phyloP scores from a whole-genome alignment of 2,329 filamentous ascomycete genomes.

The Pseudophaeomoniella oleicola region DNA sequence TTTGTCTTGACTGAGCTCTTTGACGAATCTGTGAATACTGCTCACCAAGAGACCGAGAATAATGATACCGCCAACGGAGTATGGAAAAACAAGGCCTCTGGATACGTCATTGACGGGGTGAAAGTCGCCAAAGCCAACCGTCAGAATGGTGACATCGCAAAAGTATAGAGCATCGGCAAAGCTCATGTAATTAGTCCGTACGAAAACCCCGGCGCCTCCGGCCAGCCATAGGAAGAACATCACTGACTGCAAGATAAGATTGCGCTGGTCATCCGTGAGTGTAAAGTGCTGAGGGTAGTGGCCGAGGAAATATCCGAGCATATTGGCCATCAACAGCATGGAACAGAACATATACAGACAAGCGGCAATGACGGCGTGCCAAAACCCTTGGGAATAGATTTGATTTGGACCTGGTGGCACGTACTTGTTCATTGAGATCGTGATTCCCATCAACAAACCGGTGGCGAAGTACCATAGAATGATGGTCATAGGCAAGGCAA shows the following conservation, averaged over 20 bases:
- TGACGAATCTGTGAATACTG: constrained; percentile 56
- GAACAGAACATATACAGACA: constrained; percentile 67
- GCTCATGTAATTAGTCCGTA: constrained; percentile 54
- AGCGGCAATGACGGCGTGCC: constrained; percentile 70
- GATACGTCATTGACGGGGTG: constrained; percentile 41
- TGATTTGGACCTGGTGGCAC: constrained; percentile 34
- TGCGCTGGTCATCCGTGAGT: constrained; percentile 67
- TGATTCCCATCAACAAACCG: constrained; percentile 49
- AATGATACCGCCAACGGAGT: constrained; percentile 68
- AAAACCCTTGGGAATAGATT: constrained; percentile 67
- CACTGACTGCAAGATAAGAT: constrained; percentile 82
- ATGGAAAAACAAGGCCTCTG: constrained; percentile 65
- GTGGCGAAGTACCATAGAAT: constrained; percentile 57
- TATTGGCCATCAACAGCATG: constrained; percentile 62
- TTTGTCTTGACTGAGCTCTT: constrained; percentile 46
- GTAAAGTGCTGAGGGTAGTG: constrained; percentile 68
- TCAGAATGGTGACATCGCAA: constrained; percentile 55
- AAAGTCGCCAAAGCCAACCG: constrained; percentile 50
- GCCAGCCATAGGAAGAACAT: constrained; percentile 69
- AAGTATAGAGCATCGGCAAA: constrained; percentile 71
- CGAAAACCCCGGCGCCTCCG: constrained; percentile 62
- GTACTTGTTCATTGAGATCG: constrained; percentile 51
- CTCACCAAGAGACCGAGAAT: constrained; percentile 72
- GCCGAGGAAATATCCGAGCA: constrained; percentile 58
- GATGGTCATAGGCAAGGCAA: constrained; percentile 75